Percentiles rank a stretch among this genome's conserved stretches.
phyloP scores from a whole-genome alignment of 768 basidiomycete species.

The Amanita fuliginea region DNA sequence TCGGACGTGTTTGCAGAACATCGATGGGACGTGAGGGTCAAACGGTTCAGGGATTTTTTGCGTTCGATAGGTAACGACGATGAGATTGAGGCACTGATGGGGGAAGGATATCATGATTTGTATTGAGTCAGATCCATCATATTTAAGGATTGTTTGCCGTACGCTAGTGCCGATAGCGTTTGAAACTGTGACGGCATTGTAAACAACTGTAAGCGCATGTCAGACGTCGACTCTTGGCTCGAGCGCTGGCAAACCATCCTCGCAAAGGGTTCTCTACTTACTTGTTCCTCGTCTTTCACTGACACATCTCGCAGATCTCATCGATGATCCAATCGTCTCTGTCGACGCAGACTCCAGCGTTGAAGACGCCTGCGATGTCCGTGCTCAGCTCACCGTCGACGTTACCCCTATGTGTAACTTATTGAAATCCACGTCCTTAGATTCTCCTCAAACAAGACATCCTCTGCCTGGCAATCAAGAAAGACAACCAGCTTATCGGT shows the following conservation, averaged over 20 bases:
- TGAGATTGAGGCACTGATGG: no score
- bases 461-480: conserved; percentile 54
- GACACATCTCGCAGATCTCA: conserved; percentile 37
- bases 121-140: no score
- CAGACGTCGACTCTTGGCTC: conserved; percentile 38
- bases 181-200: no score
- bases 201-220: neutral
- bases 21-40: no score
- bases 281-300: neutral
- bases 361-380: conserved; percentile 74
- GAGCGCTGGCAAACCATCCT: conserved; percentile 42
- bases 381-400: conserved; percentile 11
- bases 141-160: no score
- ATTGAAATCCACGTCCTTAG: no score
- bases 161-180: no score
- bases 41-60: no score
- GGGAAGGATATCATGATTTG: no score
- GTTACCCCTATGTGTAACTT: neutral
- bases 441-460: conserved; percentile 50
- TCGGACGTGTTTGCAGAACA: no score
- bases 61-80: no score
- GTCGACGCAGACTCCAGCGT: conserved; percentile 66
- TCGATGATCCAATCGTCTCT: conserved; percentile 55
- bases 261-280: conserved; percentile 36
- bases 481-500: conserved; percentile 30